These are phyloP conservation scores for Fusarium marasasianum DNA, from an alignment of 2,329 filamentous ascomycete genomes.

Conservation along the genomic window DNA sequence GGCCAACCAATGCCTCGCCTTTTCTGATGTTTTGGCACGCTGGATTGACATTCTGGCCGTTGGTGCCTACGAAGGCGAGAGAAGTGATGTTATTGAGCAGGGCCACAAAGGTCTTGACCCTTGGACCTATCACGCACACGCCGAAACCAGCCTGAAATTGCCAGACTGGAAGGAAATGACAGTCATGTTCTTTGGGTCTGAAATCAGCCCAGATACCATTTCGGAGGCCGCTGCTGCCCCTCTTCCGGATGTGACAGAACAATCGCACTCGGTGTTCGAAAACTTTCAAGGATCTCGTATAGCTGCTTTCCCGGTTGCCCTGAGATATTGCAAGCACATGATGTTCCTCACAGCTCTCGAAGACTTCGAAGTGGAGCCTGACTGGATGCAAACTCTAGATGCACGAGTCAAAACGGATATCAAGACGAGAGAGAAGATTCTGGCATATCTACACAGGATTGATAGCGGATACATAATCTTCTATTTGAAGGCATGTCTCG, in stretches of 20 bases:
- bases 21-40: conserved; percentile 78
- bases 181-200: conserved; percentile 57
- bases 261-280: conserved; percentile 46
- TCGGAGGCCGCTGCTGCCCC: conserved; percentile 50
- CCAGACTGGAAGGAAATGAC: conserved; percentile 64
- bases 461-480: conserved; percentile 52
- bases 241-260: conserved; percentile 17
- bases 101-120: conserved; percentile 86
- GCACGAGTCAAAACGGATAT: conserved; percentile 76
- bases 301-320: conserved; percentile 72
- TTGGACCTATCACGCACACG: conserved; percentile 60
- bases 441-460: conserved; percentile 58
- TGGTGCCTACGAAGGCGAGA: conserved; percentile 70
- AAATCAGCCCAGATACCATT: conserved; percentile 47
- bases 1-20: conserved; percentile 87
- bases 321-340: conserved; percentile 71
- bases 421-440: conserved; percentile 67
- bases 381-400: conserved; percentile 86
- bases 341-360: conserved; percentile 60
- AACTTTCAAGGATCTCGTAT: conserved; percentile 60
- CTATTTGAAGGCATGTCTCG: conserved; percentile 65
- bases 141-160: conserved; percentile 51
- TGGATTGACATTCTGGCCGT: conserved; percentile 91
- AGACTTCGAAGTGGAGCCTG: conserved; percentile 71
- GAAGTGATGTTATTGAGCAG: conserved; percentile 88